phyloP scores from a whole-genome alignment of 1,139 yeast genomes.

The Arxiozyma telluris region DNA sequence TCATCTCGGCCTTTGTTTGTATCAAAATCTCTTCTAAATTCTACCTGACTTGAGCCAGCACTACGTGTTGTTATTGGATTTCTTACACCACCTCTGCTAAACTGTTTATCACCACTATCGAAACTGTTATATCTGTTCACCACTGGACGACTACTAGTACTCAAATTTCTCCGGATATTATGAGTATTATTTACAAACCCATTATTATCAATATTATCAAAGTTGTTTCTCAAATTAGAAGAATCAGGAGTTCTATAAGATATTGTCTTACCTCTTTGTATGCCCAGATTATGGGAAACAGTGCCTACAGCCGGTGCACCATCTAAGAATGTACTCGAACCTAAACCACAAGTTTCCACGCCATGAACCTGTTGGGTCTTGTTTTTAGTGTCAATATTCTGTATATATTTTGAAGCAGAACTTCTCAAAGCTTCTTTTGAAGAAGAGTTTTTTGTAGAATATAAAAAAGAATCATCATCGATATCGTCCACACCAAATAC shows the following conservation, averaged over 20 bases:
- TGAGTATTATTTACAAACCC: constrained; percentile 3
- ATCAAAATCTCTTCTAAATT: neutral
- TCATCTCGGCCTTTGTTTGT: constrained; percentile 20
- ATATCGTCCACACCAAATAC: constrained; percentile 24
- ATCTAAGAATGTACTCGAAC: constrained; percentile 84
- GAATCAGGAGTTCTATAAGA: constrained; percentile 1
- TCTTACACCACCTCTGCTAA: neutral
- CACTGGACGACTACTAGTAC: constrained; percentile 10
- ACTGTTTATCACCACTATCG: neutral
- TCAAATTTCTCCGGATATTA: constrained; percentile 12
- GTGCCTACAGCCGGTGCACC: constrained; percentile 89
- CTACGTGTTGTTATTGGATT: constrained; percentile 4
- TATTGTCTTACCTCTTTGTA: constrained; percentile 6
- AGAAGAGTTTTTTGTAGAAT: constrained; percentile 46
- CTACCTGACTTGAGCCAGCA: constrained; percentile 1
- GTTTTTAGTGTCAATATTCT: constrained; percentile 60
- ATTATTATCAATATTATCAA: constrained; percentile 4
- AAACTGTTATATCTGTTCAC: constrained; percentile 1
- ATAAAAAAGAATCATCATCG: constrained; percentile 12
- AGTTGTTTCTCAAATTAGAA: neutral
- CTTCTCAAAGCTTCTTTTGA: constrained; percentile 37
- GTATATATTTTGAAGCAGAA: constrained; percentile 39
- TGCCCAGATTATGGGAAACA: constrained; percentile 6
- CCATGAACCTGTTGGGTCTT: constrained; percentile 78
- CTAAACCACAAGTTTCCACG: constrained; percentile 74